Conservation (phyloP, 495 filamentous ascomycete species). For the Hapsidospora chrysogenum region DNA sequence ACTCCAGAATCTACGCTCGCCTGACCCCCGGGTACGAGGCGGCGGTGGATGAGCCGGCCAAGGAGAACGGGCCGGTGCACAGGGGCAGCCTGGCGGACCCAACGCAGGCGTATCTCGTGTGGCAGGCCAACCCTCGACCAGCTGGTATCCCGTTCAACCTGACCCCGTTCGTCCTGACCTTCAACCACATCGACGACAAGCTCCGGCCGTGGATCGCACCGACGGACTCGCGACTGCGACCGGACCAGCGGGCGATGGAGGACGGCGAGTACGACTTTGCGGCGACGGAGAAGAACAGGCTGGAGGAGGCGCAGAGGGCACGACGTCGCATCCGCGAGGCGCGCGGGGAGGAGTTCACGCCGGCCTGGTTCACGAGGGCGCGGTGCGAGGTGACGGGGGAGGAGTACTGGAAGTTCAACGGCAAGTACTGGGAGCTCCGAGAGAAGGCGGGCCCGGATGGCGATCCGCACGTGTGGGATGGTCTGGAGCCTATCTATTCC, state of each 20-base stretch:
- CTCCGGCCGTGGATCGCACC: constrained; percentile 63
- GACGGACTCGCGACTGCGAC: constrained; percentile 78
- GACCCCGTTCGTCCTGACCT: constrained; percentile 86
- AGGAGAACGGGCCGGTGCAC: constrained; percentile 10
- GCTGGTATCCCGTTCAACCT: constrained; percentile 87
- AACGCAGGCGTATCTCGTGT: constrained; percentile 71
- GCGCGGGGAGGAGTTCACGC: constrained; percentile 62
- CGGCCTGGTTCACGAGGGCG: constrained; percentile 69
- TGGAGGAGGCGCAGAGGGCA: constrained; percentile 85
- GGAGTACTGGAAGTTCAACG: constrained; percentile 77
- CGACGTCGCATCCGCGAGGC: constrained; percentile 56
- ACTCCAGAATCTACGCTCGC: constrained; percentile 90
- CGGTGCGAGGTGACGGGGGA: constrained; percentile 68
- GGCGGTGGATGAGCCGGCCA: constrained; percentile 38
- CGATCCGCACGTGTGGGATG: constrained; percentile 25
- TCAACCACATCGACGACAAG: constrained; percentile 71
- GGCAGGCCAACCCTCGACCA: constrained; percentile 74
- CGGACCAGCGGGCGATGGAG: constrained; percentile 98
- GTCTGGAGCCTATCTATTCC: constrained; percentile 29
- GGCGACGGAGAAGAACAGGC: constrained; percentile 81
- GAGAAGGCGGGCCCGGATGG: constrained; percentile 32
- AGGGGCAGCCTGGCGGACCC: constrained; percentile 30
- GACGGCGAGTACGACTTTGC: constrained; percentile 89
- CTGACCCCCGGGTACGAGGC: constrained; percentile 82
- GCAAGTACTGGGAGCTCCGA: constrained; percentile 69